Evolutionary conservation across 768 basidiomycete species (phyloP).

Genomic region (Filobasidium floriforme): DNA sequence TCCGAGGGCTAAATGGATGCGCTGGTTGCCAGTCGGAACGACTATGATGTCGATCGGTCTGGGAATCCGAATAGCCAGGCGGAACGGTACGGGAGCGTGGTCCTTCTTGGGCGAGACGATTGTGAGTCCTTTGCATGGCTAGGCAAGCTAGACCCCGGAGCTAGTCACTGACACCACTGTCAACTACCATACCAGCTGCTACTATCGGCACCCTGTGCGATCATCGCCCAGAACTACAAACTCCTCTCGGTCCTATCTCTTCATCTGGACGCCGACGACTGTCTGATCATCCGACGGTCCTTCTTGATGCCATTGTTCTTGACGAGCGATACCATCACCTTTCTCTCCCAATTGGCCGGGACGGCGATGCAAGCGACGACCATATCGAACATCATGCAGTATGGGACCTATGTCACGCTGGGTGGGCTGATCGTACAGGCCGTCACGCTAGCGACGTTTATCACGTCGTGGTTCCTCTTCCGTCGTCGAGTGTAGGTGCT

Average conservation of each 20-base stretch:
- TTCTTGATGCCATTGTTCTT: conserved; percentile 58
- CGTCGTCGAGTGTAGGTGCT: conserved; percentile 7
- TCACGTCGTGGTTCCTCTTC: conserved; percentile 14
- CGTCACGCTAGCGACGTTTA: neutral
- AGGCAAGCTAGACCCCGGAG: neutral
- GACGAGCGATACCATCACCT: conserved; percentile 58
- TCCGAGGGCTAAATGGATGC: conserved; percentile 25
- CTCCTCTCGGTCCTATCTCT: conserved; percentile 58
- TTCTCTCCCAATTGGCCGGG: conserved; percentile 55
- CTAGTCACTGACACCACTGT: neutral
- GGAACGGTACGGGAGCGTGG: conserved; percentile 26
- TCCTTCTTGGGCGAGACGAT: conserved; percentile 27
- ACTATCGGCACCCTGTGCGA: conserved; percentile 56
- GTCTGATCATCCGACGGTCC: conserved; percentile 52
- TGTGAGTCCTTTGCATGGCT: conserved; percentile 3
- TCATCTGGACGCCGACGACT: conserved; percentile 50
- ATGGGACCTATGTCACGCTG: conserved; percentile 19
- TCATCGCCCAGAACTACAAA: conserved; percentile 56
- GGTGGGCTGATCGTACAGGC: neutral
- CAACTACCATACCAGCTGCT: conserved; percentile 25
- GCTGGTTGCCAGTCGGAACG: conserved; percentile 22
- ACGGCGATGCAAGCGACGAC: conserved; percentile 30
- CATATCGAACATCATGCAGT: conserved; percentile 13
- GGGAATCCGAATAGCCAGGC: conserved; percentile 19
- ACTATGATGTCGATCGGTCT: conserved; percentile 28